These are phyloP conservation scores for Neonectria neomacrospora DNA, from an alignment of 2,329 filamentous ascomycete species.

Conservation along the genomic window DNA sequence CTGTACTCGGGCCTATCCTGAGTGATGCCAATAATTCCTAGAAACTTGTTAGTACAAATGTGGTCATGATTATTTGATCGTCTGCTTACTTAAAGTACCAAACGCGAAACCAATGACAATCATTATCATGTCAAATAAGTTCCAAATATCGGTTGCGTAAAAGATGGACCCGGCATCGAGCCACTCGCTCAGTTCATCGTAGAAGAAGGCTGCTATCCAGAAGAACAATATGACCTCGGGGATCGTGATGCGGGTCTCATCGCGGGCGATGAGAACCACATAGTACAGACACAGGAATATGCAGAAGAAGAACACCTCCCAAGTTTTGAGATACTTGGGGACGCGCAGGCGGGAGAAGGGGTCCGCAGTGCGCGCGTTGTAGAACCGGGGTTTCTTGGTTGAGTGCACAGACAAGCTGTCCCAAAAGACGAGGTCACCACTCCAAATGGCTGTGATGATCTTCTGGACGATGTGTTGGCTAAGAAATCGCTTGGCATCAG, in stretches of 20 bases:
- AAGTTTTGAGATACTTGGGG: slow-evolving; percentile 85
- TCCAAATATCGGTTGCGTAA: slow-evolving; percentile 87
- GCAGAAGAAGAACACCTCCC: slow-evolving; percentile 84
- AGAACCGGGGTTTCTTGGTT: slow-evolving; percentile 80
- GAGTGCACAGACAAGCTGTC: slow-evolving; percentile 78
- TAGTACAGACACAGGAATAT: slow-evolving; percentile 85
- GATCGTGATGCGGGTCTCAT: slow-evolving; percentile 71
- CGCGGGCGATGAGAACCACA: slow-evolving; percentile 80
- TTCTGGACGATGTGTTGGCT: slow-evolving; percentile 84
- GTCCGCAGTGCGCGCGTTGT: slow-evolving; percentile 74
- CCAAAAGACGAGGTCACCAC: slow-evolving; percentile 89
- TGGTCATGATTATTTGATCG: fast-evolving
- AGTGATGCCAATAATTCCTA: slow-evolving; percentile 52
- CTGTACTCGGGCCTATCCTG: slow-evolving; percentile 71
- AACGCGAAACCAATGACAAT: slow-evolving; percentile 79
- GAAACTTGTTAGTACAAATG: slow-evolving; percentile 14
- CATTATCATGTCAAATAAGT: slow-evolving; percentile 77
- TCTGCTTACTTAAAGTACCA: slow-evolving; percentile 73
- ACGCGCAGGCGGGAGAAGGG: slow-evolving; percentile 81
- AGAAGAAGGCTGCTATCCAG: slow-evolving; percentile 88
- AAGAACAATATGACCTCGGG: slow-evolving; percentile 81
- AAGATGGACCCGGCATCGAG: slow-evolving; percentile 88
- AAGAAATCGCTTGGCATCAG: slow-evolving; percentile 85
- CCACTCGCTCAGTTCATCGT: slow-evolving; percentile 88
- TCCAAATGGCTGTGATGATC: slow-evolving; percentile 86